Evolutionary conservation across 352 stramenopile genomes (phyloP).

Genomic region (Phytophthora tubulina): DNA sequence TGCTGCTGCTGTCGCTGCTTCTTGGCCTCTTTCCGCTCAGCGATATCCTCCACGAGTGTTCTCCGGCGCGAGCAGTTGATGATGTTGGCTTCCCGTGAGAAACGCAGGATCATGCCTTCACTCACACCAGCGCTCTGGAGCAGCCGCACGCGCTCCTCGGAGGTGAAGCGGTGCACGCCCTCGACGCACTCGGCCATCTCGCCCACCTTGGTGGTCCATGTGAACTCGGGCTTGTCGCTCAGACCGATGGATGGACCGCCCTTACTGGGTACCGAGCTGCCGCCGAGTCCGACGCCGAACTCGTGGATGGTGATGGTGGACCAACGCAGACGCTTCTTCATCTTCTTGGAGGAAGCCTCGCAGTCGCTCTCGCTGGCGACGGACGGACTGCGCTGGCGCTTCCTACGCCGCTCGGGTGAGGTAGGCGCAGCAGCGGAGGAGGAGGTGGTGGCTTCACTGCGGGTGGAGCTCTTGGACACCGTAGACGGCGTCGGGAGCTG

Average conservation of each 20-base stretch:
- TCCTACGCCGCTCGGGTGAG: conserved; percentile 23
- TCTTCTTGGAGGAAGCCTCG: conserved; percentile 21
- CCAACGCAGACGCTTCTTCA: conserved; percentile 63
- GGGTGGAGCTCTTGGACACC: conserved; percentile 8
- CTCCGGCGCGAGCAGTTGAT: conserved; percentile 65
- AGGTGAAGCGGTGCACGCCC: conserved; percentile 64
- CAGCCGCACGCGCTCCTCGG: conserved; percentile 60
- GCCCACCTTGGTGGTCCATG: conserved; percentile 68
- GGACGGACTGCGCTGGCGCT: conserved; percentile 27
- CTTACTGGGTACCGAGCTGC: conserved; percentile 58
- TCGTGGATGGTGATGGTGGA: conserved; percentile 69
- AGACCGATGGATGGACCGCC: conserved; percentile 64
- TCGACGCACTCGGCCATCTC: conserved; percentile 72
- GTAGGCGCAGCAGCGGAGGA: conserved; percentile 5
- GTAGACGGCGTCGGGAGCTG: conserved; percentile 17
- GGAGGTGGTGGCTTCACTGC: conserved; percentile 5
- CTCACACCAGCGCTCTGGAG: conserved; percentile 60
- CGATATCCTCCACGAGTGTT: conserved; percentile 55
- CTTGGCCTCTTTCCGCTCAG: conserved; percentile 49
- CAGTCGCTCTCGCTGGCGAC: conserved; percentile 7
- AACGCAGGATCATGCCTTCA: conserved; percentile 75
- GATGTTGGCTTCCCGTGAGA: conserved; percentile 72
- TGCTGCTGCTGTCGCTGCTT: conserved; percentile 22
- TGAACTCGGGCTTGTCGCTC: conserved; percentile 62
- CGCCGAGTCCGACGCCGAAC: conserved; percentile 61